Percentiles rank a stretch among this genome's conserved stretches.
These are phyloP conservation scores for Fraxinus nigra DNA, from an alignment of 305 asterid species.

Conservation along the genomic window DNA sequence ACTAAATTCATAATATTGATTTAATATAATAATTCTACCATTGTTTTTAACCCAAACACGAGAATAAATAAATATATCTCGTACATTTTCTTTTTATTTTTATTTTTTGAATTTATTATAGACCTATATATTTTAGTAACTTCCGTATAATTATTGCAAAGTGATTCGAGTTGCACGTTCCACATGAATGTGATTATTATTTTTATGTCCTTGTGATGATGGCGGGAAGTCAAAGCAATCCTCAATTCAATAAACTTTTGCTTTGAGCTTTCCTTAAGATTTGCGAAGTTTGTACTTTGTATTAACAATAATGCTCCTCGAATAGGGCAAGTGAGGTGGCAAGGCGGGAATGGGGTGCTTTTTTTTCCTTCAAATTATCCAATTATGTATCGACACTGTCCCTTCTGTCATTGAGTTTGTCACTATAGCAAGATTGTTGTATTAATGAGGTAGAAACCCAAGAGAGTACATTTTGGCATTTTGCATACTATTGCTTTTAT, in stretches of 20 bases:
- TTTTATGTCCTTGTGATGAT: slow-evolving; percentile 13
- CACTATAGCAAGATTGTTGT: too few relatives aligned
- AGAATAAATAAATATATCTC: too few relatives aligned
- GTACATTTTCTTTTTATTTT: not conserved
- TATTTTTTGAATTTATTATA: not conserved
- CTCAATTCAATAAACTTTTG: slow-evolving; percentile 26
- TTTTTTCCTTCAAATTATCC: too few relatives aligned
- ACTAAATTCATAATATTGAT: too few relatives aligned
- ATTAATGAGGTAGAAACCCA: slow-evolving; percentile 26
- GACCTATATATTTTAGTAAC: not conserved
- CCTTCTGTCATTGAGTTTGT: too few relatives aligned
- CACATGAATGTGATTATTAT: not conserved
- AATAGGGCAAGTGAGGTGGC: not conserved
- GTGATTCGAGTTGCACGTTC: not conserved
- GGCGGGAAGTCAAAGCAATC: slow-evolving; percentile 35
- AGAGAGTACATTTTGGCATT: slow-evolving; percentile 29
- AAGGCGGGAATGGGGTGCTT: slow-evolving; percentile 16
- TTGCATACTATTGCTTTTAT: not conserved
- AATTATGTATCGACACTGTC: too few relatives aligned
- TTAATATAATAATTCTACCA: too few relatives aligned
- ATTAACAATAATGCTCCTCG: not conserved
- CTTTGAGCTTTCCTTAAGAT: slow-evolving; percentile 48
- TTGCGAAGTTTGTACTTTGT: slow-evolving; percentile 26
- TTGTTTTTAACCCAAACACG: not conserved
- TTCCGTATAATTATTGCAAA: not conserved